Evolutionary conservation across 805 yeast species (phyloP), one percentile per base, ranked within the genome.

Genomic region (Starmerella sp.): DNA sequence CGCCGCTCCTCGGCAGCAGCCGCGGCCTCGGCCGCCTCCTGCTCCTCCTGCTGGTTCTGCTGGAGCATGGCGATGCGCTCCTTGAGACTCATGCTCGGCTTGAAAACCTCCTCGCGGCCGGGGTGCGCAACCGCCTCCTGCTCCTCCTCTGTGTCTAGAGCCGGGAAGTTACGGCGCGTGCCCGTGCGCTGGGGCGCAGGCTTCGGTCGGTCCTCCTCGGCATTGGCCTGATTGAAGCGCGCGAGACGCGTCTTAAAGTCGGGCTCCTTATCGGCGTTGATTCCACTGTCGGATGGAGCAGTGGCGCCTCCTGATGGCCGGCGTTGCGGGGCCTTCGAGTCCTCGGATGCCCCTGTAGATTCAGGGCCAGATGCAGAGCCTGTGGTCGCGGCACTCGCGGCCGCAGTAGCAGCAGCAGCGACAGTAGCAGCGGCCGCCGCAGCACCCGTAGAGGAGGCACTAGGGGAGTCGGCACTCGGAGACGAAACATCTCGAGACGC

Each of bases 21-120:
- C 14, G 55, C 61, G 1, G 54, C 61, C 3, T 81, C 83, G 60
- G 80, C 90, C 3, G 62, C 64, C 55, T 80, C 73, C 57, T 83
- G 91, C 22, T 83, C 86, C 62, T 87, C 95, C 64, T 84, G 85
- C 56, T 78, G 79, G 65, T 87, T 96, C 64, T 86, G 79, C 67
- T 90, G 95, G 51, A 91, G 73, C 64, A 86, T 64, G 5, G 88
- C 87, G 66, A 91, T 88, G 60, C 97, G 77, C 62, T 93, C 97
- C 66, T 84, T 84, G 63, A 91, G 73, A 55, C 95, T 83, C 73
- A 89, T 70, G 61, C 85, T 82, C 8, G 96, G 96, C 36, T 76
- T 79, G 35, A 76, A 83, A 2, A 44, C 48, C 36, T 46, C 50
- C 32, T 74, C 79, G 55, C 78, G 79, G 28, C 60, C 41, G 13